Percentiles rank a stretch among this genome's conserved stretches.
These are phyloP conservation scores for Nephelium lappaceum DNA, from an alignment of 345 rosid species.

Conservation along the genomic window DNA sequence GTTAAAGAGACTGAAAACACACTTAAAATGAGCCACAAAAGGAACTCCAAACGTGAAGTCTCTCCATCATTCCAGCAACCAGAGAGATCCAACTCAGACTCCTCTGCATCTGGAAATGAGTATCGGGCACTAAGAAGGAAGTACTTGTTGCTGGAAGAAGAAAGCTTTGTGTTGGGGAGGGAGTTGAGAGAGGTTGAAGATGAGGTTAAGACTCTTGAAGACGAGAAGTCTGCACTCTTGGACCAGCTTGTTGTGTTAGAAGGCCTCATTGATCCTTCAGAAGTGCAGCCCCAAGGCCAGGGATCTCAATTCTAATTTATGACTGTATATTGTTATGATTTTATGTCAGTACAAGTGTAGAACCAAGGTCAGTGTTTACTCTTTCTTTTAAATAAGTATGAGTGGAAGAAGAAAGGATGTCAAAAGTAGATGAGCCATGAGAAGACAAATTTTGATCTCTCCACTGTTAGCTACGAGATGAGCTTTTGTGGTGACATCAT, in stretches of 20 bases:
- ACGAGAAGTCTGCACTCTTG: slow-evolving; percentile 71
- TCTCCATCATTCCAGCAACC: slow-evolving; percentile 53
- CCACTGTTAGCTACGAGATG: background rate
- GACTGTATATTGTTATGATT: background rate
- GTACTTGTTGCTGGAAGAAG: slow-evolving; percentile 79
- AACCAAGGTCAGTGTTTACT: no score
- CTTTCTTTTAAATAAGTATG: background rate
- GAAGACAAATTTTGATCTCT: background rate
- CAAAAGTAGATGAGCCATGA: background rate
- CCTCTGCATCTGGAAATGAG: slow-evolving; percentile 60
- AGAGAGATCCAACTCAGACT: slow-evolving; percentile 70
- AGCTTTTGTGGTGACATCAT: background rate
- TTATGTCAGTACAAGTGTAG: background rate
- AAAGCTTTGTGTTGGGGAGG: slow-evolving; percentile 61
- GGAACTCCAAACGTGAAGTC: slow-evolving; percentile 45
- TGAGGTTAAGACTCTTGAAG: slow-evolving; percentile 72
- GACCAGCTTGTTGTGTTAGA: slow-evolving; percentile 90
- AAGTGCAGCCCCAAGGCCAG: slow-evolving; percentile 32
- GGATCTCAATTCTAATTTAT: background rate
- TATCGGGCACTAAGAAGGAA: slow-evolving; percentile 71
- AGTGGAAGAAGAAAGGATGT: background rate
- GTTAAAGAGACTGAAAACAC: slow-evolving; percentile 30
- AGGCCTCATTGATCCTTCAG: slow-evolving; percentile 79
- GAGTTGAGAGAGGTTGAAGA: slow-evolving; percentile 65
- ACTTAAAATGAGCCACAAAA: slow-evolving; percentile 37